Conservation (phyloP, 2,329 filamentous ascomycete genomes). For the Emmonsiellopsis sp. region DNA sequence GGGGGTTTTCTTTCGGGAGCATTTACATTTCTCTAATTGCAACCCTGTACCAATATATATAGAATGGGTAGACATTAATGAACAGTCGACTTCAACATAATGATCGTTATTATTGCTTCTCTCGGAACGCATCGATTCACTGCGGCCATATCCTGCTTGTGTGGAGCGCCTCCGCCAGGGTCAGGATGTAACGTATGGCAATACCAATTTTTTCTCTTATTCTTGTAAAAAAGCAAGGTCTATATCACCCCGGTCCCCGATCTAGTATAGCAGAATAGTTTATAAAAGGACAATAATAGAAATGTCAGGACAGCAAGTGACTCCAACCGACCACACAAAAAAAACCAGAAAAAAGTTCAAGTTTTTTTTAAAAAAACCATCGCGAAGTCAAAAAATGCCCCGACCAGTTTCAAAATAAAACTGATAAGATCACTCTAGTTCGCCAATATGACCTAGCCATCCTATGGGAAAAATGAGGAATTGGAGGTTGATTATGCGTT, state of each 20-base stretch:
- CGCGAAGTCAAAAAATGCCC: constrained; percentile 9
- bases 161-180: too few species aligned
- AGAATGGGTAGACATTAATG: neutral
- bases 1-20: neutral
- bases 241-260: too few species aligned
- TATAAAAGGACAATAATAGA: neutral
- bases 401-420: too few species aligned
- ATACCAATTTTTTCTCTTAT: too few species aligned
- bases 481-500: constrained; percentile 44
- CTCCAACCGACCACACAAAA: constrained; percentile 22
- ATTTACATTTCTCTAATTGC: neutral
- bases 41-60: neutral
- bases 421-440: constrained; percentile 29
- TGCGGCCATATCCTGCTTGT: too few species aligned
- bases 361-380: too few species aligned
- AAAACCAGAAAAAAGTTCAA: constrained; percentile 24
- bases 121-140: too few species aligned
- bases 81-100: neutral
- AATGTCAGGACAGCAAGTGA: constrained; percentile 33
- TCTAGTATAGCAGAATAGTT: too few species aligned
- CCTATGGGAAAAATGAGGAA: constrained; percentile 27
- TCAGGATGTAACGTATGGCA: too few species aligned
- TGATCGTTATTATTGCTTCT: neutral
- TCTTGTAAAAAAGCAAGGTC: too few species aligned
- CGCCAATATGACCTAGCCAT: constrained; percentile 42